These are phyloP conservation scores for Peziza echinospora DNA, from an alignment of 495 filamentous ascomycete species.

Conservation along the genomic window DNA sequence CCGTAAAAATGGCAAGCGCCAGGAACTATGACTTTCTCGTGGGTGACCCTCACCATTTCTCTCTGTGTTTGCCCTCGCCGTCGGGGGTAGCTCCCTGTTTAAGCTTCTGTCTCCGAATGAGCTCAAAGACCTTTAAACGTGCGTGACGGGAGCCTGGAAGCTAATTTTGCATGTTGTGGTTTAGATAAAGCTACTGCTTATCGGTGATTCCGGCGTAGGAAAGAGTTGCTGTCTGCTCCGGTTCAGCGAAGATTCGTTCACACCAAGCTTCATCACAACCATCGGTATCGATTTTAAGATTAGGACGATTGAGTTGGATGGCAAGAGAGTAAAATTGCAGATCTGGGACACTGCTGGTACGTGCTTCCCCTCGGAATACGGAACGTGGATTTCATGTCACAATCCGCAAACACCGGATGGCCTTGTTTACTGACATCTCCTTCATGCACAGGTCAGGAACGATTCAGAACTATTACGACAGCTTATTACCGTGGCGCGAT, in stretches of 20 bases:
- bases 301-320: constrained; percentile 90
- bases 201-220: constrained; percentile 92
- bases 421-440: background rate
- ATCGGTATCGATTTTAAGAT: constrained; percentile 99
- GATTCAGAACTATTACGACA: constrained; percentile 95
- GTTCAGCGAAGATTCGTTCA: constrained; percentile 98
- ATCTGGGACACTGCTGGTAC: constrained; percentile 90
- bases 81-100: too few species aligned
- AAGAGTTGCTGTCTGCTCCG: constrained; percentile 97
- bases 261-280: constrained; percentile 94
- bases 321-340: constrained; percentile 94
- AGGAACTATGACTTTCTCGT: constrained; percentile 98
- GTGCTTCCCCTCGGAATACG: background rate
- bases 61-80: too few species aligned
- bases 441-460: constrained; percentile 50
- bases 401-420: too few species aligned
- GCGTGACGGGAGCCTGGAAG: constrained; percentile 3
- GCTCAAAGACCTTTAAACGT: too few species aligned
- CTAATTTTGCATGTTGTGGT: constrained; percentile 1
- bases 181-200: constrained; percentile 96
- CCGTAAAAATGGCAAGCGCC: constrained; percentile 64
- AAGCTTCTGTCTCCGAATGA: too few species aligned
- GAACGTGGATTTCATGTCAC: too few species aligned
- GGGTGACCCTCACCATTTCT: constrained; percentile 22
- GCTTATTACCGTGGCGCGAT: constrained; percentile 96